phyloP scores from a whole-genome alignment of 1,284 basidiomycete species.

The Ustilago cynodontis region DNA sequence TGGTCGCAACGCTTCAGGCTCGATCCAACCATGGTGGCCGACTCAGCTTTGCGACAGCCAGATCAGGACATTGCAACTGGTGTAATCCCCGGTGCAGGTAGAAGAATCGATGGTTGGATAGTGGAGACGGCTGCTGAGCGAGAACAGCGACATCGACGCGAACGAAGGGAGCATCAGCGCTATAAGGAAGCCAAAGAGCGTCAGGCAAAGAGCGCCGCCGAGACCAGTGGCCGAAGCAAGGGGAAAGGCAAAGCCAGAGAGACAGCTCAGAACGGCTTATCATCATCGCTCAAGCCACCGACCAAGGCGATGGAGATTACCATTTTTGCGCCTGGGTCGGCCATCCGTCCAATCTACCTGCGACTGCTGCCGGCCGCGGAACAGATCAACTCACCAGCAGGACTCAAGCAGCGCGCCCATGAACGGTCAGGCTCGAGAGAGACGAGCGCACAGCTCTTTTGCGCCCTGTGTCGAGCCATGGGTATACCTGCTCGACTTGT shows the following conservation, averaged over 20 bases:
- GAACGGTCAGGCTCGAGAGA: conserved; percentile 86
- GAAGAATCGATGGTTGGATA: conserved; percentile 66
- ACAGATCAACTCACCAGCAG: conserved; percentile 80
- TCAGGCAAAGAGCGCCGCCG: conserved; percentile 6
- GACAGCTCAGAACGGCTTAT: neutral
- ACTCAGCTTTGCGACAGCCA: conserved; percentile 65
- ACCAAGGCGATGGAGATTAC: conserved; percentile 71
- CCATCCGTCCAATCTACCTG: conserved; percentile 63
- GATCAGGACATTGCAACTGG: conserved; percentile 59
- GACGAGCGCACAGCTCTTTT: conserved; percentile 90
- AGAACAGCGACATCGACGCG: conserved; percentile 57
- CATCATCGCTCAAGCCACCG: conserved; percentile 24
- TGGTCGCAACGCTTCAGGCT: conserved; percentile 64
- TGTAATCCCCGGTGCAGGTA: conserved; percentile 42
- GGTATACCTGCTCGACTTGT: conserved; percentile 89
- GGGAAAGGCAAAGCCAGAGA: conserved; percentile 25
- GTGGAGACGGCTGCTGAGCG: conserved; percentile 61
- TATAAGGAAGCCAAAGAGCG: conserved; percentile 32
- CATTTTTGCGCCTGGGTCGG: conserved; percentile 60
- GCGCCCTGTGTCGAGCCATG: conserved; percentile 85
- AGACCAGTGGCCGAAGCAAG: conserved; percentile 25
- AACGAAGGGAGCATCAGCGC: conserved; percentile 35
- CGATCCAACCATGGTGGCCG: conserved; percentile 54
- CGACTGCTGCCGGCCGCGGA: conserved; percentile 75
- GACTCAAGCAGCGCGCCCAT: conserved; percentile 88